phyloP scores from a whole-genome alignment of 2,329 filamentous ascomycete species.

The Phialophora expanda region DNA sequence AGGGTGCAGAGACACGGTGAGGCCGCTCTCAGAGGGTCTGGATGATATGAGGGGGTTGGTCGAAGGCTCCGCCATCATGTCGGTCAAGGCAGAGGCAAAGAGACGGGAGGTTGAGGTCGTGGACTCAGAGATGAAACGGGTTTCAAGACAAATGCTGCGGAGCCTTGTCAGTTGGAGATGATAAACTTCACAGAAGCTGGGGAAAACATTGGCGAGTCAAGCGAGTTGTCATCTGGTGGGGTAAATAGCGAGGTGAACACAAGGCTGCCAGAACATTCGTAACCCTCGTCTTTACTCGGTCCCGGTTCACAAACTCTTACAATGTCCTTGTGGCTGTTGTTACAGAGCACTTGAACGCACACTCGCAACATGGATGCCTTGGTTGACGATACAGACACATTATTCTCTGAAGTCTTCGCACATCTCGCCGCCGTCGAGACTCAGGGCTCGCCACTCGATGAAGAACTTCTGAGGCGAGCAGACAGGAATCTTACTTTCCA shows the following conservation, averaged over 20 bases:
- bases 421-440: slow-evolving; percentile 35
- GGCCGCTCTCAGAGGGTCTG: slow-evolving; percentile 72
- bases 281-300: slow-evolving; percentile 5
- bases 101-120: background rate
- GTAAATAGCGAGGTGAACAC: background rate
- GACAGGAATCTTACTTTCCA: slow-evolving; percentile 34
- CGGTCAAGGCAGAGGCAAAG: background rate
- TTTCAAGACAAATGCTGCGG: background rate
- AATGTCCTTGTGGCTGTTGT: background rate
- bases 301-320: background rate
- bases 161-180: slow-evolving; percentile 16
- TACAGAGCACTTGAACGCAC: background rate
- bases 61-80: slow-evolving; percentile 54
- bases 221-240: background rate
- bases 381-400: slow-evolving; percentile 33
- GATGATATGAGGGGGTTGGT: slow-evolving; percentile 67
- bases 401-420: slow-evolving; percentile 36
- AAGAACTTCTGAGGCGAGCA: slow-evolving; percentile 38
- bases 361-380: slow-evolving; percentile 32
- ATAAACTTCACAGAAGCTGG: background rate
- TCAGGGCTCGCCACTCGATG: slow-evolving; percentile 30
- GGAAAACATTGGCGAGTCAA: background rate
- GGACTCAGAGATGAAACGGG: background rate
- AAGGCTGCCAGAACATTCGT: slow-evolving; percentile 19
- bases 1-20: slow-evolving; percentile 85